Percentiles rank a stretch among this genome's conserved stretches.
phyloP scores from a whole-genome alignment of 2,329 filamentous ascomycete species.

The Aureobasidium lini region DNA sequence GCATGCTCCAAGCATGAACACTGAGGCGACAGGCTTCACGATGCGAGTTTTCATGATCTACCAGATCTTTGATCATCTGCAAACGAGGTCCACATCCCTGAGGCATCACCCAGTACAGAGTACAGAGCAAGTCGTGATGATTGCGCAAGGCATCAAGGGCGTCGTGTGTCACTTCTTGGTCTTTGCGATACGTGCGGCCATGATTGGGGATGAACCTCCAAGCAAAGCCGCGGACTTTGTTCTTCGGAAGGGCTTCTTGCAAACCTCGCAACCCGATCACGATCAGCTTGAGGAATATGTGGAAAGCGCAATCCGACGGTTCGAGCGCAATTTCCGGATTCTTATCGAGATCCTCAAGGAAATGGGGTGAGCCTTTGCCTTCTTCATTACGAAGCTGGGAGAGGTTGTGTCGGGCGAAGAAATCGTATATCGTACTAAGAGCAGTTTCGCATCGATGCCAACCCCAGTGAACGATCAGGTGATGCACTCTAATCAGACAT shows the following conservation, averaged over 20 bases:
- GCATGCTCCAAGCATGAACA: constrained; percentile 50
- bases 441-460: constrained; percentile 50
- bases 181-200: constrained; percentile 53
- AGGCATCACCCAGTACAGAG: constrained; percentile 52
- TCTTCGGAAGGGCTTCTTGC: constrained; percentile 40
- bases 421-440: constrained; percentile 50
- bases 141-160: constrained; percentile 53
- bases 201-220: constrained; percentile 55
- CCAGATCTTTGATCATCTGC: constrained; percentile 45
- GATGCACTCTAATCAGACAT: constrained; percentile 45
- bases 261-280: constrained; percentile 44
- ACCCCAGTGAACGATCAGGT: constrained; percentile 48
- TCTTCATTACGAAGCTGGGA: constrained; percentile 46
- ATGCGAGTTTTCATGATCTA: constrained; percentile 51
- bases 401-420: constrained; percentile 50
- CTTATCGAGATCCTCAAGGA: constrained; percentile 44
- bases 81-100: constrained; percentile 46
- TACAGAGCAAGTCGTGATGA: constrained; percentile 54
- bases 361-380: constrained; percentile 43
- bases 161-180: constrained; percentile 43
- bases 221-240: constrained; percentile 48
- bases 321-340: constrained; percentile 38
- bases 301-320: constrained; percentile 47
- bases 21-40: constrained; percentile 53
- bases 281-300: constrained; percentile 52